phyloP scores from a whole-genome alignment of 441 rosid species.

The Gossypium laxum region DNA sequence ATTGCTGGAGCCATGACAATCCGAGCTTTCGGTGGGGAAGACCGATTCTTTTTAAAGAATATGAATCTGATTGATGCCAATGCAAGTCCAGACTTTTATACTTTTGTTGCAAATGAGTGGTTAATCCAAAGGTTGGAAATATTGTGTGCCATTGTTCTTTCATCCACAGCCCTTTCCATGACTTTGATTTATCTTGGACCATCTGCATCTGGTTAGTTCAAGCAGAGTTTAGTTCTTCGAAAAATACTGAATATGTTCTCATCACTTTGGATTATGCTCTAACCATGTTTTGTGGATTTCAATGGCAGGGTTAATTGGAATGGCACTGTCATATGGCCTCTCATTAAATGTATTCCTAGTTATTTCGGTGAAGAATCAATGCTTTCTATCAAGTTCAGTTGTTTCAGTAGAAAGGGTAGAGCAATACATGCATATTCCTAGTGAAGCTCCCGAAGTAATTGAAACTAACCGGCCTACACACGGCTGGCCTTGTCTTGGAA shows the following conservation, averaged over 20 bases:
- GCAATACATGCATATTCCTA: constrained; percentile 32
- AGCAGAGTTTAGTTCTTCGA: not conserved
- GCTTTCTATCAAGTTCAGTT: constrained; percentile 17
- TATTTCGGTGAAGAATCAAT: constrained; percentile 17
- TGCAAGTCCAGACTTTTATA: constrained; percentile 28
- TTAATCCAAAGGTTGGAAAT: constrained; percentile 33
- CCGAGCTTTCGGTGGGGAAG: constrained; percentile 28
- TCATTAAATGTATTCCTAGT: constrained; percentile 20
- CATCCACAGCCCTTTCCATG: constrained; percentile 25
- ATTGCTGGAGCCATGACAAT: constrained; percentile 30
- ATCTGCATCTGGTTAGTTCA: constrained; percentile 26
- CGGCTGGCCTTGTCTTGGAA: constrained; percentile 25
- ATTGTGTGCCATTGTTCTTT: constrained; percentile 23
- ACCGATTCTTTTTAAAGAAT: constrained; percentile 23
- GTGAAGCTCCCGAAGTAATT: constrained; percentile 24
- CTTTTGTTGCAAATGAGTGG: constrained; percentile 31
- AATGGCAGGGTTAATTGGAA: constrained; percentile 29
- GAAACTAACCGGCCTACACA: constrained; percentile 12
- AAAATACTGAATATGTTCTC: not conserved
- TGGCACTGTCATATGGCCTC: constrained; percentile 26
- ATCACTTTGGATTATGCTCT: not conserved
- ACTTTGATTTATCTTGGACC: constrained; percentile 23
- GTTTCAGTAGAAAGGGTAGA: constrained; percentile 28
- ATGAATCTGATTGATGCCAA: constrained; percentile 24
- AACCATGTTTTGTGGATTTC: not conserved